Evolutionary conservation across 2,329 filamentous ascomycete species (phyloP).

Genomic region (Penicillium oxalicum): DNA sequence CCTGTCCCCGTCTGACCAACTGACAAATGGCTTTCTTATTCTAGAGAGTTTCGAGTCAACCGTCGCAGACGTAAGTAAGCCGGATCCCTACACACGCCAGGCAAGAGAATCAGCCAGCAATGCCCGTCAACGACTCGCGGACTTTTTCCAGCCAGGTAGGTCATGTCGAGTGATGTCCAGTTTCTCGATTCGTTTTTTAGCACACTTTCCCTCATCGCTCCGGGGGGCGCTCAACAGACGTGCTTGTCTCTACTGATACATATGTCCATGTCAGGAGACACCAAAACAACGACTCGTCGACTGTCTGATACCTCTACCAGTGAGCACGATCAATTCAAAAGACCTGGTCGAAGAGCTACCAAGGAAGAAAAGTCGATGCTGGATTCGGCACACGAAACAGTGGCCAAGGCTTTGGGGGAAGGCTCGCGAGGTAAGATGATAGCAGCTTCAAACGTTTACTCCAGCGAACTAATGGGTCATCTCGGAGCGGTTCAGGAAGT

Average conservation of each 20-base stretch:
- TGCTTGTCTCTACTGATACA: too few species aligned
- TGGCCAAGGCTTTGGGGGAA: slow-evolving; percentile 24
- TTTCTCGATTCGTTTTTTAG: too few species aligned
- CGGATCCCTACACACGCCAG: slow-evolving; percentile 9
- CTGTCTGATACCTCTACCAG: slow-evolving; percentile 16
- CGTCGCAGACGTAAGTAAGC: slow-evolving; percentile 9
- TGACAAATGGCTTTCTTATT: too few species aligned
- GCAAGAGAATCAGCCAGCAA: slow-evolving; percentile 17
- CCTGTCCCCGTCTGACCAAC: background rate
- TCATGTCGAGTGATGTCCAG: background rate
- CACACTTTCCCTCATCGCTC: too few species aligned
- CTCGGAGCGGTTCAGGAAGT: background rate
- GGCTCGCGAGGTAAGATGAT: slow-evolving; percentile 16
- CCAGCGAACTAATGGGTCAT: too few species aligned
- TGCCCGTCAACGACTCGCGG: slow-evolving; percentile 13
- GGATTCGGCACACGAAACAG: slow-evolving; percentile 18
- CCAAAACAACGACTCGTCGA: slow-evolving; percentile 12
- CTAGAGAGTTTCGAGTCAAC: slow-evolving; percentile 17
- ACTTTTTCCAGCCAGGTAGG: slow-evolving; percentile 19
- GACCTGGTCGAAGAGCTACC: slow-evolving; percentile 3
- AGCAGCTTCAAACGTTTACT: too few species aligned
- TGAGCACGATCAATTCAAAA: slow-evolving; percentile 5
- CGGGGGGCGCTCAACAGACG: too few species aligned
- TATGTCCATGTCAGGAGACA: slow-evolving; percentile 12
- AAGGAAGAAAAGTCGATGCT: slow-evolving; percentile 11